Evolutionary conservation across 352 stramenopile species (phyloP).

Genomic region (Phytopythium boreale): DNA sequence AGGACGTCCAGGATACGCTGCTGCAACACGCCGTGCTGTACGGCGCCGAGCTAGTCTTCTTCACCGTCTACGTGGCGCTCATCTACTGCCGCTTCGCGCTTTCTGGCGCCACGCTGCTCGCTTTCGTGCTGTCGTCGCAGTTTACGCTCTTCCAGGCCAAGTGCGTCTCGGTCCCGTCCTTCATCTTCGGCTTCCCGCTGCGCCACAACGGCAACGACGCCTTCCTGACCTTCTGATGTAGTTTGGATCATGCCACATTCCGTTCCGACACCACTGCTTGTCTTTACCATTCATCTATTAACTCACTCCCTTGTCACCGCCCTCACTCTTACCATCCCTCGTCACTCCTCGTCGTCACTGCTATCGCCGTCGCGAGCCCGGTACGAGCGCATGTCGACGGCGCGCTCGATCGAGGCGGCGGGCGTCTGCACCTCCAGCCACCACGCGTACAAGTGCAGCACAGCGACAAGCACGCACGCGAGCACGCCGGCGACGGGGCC

Average conservation of each 20-base stretch:
- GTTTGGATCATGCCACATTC: no score
- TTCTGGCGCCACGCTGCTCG: slow-evolving; percentile 14
- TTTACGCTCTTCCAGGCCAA: slow-evolving; percentile 15
- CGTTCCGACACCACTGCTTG: no score
- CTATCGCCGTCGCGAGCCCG: not conserved
- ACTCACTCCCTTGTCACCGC: no score
- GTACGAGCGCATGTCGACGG: slow-evolving; percentile 40
- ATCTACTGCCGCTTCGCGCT: slow-evolving; percentile 10
- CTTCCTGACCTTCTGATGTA: slow-evolving; percentile 8
- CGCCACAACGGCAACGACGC: slow-evolving; percentile 21
- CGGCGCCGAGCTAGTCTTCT: slow-evolving; percentile 9
- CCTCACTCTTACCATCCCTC: not conserved
- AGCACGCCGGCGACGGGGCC: slow-evolving; percentile 61
- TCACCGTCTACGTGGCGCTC: slow-evolving; percentile 11
- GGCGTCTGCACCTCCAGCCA: slow-evolving; percentile 58
- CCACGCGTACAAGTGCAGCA: slow-evolving; percentile 60
- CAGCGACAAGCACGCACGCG: slow-evolving; percentile 57
- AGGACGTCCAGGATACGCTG: slow-evolving; percentile 4
- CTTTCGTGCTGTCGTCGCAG: slow-evolving; percentile 26
- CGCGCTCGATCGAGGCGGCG: slow-evolving; percentile 50
- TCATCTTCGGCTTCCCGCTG: slow-evolving; percentile 26
- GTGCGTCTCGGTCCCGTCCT: slow-evolving; percentile 10
- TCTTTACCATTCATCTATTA: no score
- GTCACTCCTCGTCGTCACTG: not conserved
- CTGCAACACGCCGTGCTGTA: slow-evolving; percentile 4